A percentile compares a stretch with the other conserved stretches of the same genome.
phyloP scores from a whole-genome alignment of 2,329 filamentous ascomycete genomes.

The Fusarium pseudonygamai region DNA sequence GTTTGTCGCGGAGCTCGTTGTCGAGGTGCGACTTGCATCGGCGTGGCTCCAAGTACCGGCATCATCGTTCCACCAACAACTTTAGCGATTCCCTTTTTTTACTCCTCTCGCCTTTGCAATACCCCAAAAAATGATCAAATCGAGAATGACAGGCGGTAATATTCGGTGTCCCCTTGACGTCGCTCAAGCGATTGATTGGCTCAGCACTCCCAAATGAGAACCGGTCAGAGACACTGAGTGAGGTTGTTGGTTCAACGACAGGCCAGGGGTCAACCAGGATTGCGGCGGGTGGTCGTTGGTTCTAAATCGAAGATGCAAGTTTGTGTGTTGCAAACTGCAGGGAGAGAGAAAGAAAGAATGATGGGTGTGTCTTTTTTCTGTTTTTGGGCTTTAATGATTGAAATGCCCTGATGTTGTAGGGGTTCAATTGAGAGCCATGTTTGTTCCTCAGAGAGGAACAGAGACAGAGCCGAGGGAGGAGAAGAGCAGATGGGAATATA shows the following conservation, averaged over 20 bases:
- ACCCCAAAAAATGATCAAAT: not conserved
- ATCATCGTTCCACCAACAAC: constrained; percentile 25
- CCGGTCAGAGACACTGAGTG: constrained; percentile 7
- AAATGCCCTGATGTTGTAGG: not conserved
- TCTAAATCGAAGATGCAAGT: not conserved
- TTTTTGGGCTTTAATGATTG: not conserved
- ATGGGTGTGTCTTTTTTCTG: not conserved
- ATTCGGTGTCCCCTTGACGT: not conserved
- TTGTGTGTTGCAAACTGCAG: not conserved
- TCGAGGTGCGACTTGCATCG: constrained; percentile 33
- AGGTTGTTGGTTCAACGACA: constrained; percentile 22
- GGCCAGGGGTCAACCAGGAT: constrained; percentile 3
- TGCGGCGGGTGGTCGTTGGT: constrained; percentile 12
- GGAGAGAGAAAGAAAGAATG: not conserved
- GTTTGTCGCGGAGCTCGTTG: constrained; percentile 42
- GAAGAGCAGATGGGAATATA: constrained; percentile 5
- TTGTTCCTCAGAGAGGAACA: not conserved
- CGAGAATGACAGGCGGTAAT: not conserved
- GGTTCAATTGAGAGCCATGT: constrained; percentile 2
- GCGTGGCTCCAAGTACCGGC: constrained; percentile 29
- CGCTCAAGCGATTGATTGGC: constrained; percentile 4
- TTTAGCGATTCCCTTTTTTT: not conserved
- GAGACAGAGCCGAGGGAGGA: not conserved
- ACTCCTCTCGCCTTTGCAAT: not conserved
- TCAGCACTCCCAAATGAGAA: not conserved